Evolutionary conservation across 345 rosid genomes (phyloP), one percentile per base, ranked within the genome.

Genomic region (Eucalyptus albens): DNA sequence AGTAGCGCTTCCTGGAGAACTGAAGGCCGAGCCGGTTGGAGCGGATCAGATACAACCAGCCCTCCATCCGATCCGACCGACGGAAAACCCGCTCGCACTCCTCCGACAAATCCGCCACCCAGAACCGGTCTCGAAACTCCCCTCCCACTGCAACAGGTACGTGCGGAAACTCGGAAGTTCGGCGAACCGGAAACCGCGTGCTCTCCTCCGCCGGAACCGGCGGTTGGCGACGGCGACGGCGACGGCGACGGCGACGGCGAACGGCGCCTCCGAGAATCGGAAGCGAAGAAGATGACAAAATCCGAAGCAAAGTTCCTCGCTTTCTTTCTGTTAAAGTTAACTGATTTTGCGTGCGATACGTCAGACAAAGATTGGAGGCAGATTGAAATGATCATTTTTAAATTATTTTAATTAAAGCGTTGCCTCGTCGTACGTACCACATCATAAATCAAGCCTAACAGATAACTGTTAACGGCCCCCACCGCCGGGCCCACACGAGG

Each of bases 21-120:
- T 95, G 97, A 40, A 97, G 92, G 27, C 98, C 98, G 91, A 97
- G 88, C 91, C 99, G 92, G 81, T 95, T 96, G n/a, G 96, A 96
- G 62, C 98, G 93, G 47, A 97, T 94, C 60, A 95, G 89, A 90
- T 96, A 93, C 91, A 97, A 91, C 99, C 99, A 97, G 4, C 99
- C 99, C 92, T 97, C 99, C 98, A 96, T 96, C 87, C 88, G 44
- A 16, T 29, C 88, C 65, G 87, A 31, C 56, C 65, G n/a, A 15
- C 45, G 45, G 3, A 9, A 8, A 8, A 29, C 16, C 37, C 37
- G 50, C 87, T 47, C 87, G 33, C 31, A 27, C 55, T 47, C 22
- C 87, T 50, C 87, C 56, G n/a, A 49, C 55, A 15, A 24, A 45
- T 15, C n/a, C 50, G 15, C 87, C 50, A 29, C 87, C 16, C 55